Evolutionary conservation across 2,329 filamentous ascomycete genomes (phyloP), one percentile per base, ranked within the genome.

Genomic region (Tricladium varicosporioides): DNA sequence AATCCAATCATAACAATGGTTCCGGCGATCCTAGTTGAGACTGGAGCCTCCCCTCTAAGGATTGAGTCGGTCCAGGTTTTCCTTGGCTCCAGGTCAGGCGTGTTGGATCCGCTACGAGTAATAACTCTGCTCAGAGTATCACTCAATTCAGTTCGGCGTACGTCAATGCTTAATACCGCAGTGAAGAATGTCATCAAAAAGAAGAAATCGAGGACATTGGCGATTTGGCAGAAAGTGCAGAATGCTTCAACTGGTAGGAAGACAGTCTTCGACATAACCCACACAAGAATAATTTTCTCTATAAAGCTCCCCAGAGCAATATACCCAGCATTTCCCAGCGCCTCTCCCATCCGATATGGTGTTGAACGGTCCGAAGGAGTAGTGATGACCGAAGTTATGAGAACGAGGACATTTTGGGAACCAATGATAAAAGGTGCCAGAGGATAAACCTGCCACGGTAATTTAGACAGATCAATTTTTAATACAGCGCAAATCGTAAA

Each of bases 121-220:
- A 78, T 77, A 2, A 77, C 79, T 63, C 60, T 56, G 33, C 77
- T 83, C 9, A 92, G 74, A 2, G 87, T 86, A 68, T 93, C 89
- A 63, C 85, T 84, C 0, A 93, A 79, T 73, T 93, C 89, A 56
- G 88, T 84, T 63, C 89, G 80, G 18, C 86, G 82, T 9, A 93
- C 88, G 69, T 93, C 89, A 45, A 93, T 85, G 66, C 88, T 92
- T 19, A 93, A 76, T 11, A 93, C 88, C 1, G 89, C 84, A 2
- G 92, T 77, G 67, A 93, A 92, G 73, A 92, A 92, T 0, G 89
- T 92, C 7, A 90, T 80, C 18, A 92, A 78, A 66, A 89, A 92
- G 66, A 92, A 85, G 60, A 89, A 88, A 71, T 93, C 89, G 65
- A 92, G 87, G 0, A 88, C 73, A 13, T 91, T 82, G 1, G 89